Percentiles rank a stretch among this genome's conserved stretches.
Evolutionary conservation across 2,329 filamentous ascomycete species (phyloP).

Genomic region (Polychaeton citri): DNA sequence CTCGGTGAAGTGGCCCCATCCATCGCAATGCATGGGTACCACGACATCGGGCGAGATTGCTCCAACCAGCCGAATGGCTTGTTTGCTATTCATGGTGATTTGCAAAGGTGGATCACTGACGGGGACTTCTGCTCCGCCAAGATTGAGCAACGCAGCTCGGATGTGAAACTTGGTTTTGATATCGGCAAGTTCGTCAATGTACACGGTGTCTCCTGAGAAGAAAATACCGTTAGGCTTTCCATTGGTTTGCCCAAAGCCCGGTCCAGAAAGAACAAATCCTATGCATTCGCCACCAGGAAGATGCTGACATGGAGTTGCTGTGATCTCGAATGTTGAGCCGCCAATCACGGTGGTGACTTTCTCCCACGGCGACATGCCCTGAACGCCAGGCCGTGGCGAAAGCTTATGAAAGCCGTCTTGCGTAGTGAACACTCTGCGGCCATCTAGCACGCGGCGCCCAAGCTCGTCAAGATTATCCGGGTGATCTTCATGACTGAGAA

Average conservation of each 20-base stretch:
- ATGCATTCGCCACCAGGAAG: constrained; percentile 32
- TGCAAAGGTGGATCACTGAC: neutral
- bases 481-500: constrained; percentile 40
- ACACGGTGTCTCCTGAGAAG: constrained; percentile 38
- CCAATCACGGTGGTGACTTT: constrained; percentile 16
- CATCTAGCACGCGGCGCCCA: constrained; percentile 33
- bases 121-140: neutral
- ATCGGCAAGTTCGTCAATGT: constrained; percentile 24
- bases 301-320: constrained; percentile 32
- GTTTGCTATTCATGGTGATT: neutral
- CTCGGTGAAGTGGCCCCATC: constrained; percentile 1
- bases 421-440: constrained; percentile 34
- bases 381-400: constrained; percentile 28
- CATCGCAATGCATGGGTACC: constrained; percentile 1
- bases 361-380: constrained; percentile 15
- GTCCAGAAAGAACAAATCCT: constrained; percentile 30
- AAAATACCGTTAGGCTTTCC: constrained; percentile 34
- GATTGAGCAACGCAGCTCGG: neutral
- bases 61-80: neutral
- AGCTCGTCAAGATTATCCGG: constrained; percentile 36
- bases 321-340: constrained; percentile 26
- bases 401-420: constrained; percentile 32
- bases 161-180: neutral
- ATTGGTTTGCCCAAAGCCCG: constrained; percentile 24
- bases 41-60: constrained; percentile 1